phyloP scores from a whole-genome alignment of 257 asterid species.

The Nicotiana knightiana region DNA sequence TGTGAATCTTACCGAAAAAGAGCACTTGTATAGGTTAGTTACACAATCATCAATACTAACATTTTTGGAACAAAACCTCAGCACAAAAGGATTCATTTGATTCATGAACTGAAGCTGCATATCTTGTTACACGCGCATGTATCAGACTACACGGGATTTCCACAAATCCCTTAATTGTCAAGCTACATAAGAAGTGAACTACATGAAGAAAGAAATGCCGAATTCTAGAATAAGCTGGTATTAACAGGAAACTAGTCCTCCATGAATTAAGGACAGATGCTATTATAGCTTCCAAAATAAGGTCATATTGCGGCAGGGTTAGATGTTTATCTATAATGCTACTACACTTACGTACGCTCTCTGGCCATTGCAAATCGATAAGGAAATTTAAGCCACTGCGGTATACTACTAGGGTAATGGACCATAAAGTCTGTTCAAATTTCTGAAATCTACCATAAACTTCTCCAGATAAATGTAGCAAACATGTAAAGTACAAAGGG shows the following conservation, averaged over 20 bases:
- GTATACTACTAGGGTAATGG: no score
- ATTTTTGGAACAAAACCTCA: not conserved
- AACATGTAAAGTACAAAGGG: not conserved
- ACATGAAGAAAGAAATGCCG: not conserved
- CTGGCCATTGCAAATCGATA: no score
- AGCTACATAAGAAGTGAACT: not conserved
- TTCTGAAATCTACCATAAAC: not conserved
- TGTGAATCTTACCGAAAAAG: constrained; percentile 44
- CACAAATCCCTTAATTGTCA: not conserved
- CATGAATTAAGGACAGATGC: not conserved
- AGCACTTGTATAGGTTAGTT: not conserved
- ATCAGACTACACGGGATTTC: not conserved
- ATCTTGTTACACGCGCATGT: not conserved
- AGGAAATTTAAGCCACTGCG: not conserved
- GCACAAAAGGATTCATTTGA: not conserved
- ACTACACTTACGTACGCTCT: not conserved
- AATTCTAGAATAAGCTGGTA: not conserved
- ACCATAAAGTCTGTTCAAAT: not conserved
- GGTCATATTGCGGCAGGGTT: not conserved
- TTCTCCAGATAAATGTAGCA: no score
- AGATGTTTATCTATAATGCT: not conserved
- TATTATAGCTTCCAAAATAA: no score
- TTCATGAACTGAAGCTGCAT: not conserved
- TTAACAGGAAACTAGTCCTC: not conserved
- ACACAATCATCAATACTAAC: not conserved